Evolutionary conservation across 2,329 filamentous ascomycete species (phyloP).

Genomic region (Talaromyces pinophilus): DNA sequence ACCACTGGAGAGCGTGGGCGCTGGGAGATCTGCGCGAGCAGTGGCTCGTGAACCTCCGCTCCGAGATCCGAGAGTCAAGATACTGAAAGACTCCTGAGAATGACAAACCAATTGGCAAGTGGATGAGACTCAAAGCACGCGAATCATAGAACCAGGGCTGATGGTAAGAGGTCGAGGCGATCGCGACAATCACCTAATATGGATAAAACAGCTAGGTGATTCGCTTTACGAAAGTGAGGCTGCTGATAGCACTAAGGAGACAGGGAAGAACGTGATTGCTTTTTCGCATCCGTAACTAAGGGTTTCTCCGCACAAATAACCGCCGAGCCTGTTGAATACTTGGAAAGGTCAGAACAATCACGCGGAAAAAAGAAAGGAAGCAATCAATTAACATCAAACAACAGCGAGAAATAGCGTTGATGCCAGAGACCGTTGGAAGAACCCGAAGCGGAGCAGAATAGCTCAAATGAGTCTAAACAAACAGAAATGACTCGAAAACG

Average conservation of each 20-base stretch:
- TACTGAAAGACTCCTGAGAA: neutral
- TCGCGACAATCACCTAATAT: neutral
- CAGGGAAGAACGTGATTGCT: conserved; percentile 20
- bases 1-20: conserved; percentile 1
- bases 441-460: conserved; percentile 12
- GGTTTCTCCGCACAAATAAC: conserved; percentile 13
- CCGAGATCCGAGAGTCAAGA: conserved; percentile 5
- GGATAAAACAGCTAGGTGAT: conserved; percentile 6
- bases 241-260: conserved; percentile 22
- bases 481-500: conserved; percentile 18
- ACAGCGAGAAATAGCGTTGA: conserved; percentile 6
- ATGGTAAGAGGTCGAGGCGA: neutral
- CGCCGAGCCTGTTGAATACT: conserved; percentile 5
- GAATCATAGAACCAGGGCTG: conserved; percentile 14
- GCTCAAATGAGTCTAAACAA: conserved; percentile 3
- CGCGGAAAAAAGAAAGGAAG: conserved; percentile 23
- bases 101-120: conserved; percentile 1
- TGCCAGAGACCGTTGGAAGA: neutral
- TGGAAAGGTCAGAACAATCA: conserved; percentile 8
- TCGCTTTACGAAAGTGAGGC: conserved; percentile 22
- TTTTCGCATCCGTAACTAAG: conserved; percentile 11
- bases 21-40: conserved; percentile 10
- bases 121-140: neutral
- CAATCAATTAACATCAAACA: conserved; percentile 11
- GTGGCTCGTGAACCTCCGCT: neutral